A percentile compares a stretch with the other conserved stretches of the same genome.
phyloP scores from a whole-genome alignment of 208 protist genomes.

The Trypanosoma conorhini region DNA sequence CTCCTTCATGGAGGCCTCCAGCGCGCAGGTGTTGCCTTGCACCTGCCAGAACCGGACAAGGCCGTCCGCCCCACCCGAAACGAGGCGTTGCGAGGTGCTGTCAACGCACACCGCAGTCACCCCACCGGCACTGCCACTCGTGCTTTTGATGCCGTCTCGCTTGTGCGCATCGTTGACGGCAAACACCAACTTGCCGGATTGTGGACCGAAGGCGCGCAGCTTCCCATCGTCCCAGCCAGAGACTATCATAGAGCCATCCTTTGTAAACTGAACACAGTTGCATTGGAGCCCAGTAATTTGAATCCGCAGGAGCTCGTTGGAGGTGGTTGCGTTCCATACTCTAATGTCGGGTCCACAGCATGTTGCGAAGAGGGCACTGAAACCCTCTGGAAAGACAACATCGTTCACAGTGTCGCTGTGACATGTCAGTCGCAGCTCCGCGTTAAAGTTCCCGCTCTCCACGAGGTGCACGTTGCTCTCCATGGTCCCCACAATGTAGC shows the following conservation, averaged over 20 bases:
- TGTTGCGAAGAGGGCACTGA: constrained; percentile 96
- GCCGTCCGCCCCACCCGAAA: constrained; percentile 93
- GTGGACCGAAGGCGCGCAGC: constrained; percentile 94
- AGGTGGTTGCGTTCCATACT: constrained; percentile 93
- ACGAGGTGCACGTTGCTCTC: constrained; percentile 93
- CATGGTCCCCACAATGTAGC: constrained; percentile 89
- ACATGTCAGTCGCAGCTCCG: constrained; percentile 93
- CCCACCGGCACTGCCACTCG: constrained; percentile 42
- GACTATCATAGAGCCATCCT: constrained; percentile 92
- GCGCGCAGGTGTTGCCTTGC: constrained; percentile 60
- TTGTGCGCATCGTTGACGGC: constrained; percentile 97
- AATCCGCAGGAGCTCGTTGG: constrained; percentile 94
- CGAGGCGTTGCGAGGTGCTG: constrained; percentile 62
- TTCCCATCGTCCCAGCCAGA: constrained; percentile 96
- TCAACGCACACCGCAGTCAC: constrained; percentile 93
- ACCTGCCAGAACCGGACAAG: constrained; percentile 93
- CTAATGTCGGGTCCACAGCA: constrained; percentile 94
- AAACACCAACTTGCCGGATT: constrained; percentile 95
- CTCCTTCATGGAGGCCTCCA: constrained; percentile 96
- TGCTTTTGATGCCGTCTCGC: constrained; percentile 70
- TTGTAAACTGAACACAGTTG: constrained; percentile 93
- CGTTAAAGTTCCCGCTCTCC: constrained; percentile 85
- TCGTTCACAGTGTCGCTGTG: constrained; percentile 94
- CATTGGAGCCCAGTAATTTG: constrained; percentile 91
- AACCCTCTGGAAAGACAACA: constrained; percentile 90